phyloP scores from a whole-genome alignment of 371 early-diverging fungal genomes.

The Capniomyces stellatus region DNA sequence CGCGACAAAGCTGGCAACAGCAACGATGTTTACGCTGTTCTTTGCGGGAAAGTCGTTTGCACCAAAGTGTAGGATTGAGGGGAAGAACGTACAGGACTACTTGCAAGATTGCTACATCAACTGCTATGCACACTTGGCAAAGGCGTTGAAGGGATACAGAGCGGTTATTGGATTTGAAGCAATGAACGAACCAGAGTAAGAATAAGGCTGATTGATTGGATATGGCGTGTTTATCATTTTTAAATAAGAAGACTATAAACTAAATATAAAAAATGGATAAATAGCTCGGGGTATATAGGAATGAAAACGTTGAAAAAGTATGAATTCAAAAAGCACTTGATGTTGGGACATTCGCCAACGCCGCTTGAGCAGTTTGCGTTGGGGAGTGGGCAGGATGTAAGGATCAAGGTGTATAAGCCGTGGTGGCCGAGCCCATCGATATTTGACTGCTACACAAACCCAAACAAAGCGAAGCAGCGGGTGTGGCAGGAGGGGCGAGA shows the following conservation, averaged over 20 bases:
- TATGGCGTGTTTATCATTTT: too few relatives aligned
- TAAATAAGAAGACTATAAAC: too few relatives aligned
- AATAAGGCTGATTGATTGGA: too few relatives aligned
- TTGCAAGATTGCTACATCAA: slow-evolving; percentile 30
- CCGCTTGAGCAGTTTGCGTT: slow-evolving; percentile 39
- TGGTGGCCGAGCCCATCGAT: slow-evolving; percentile 37
- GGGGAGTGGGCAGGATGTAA: slow-evolving; percentile 33
- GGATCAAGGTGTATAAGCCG: slow-evolving; percentile 37
- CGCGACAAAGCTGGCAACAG: slow-evolving; percentile 54
- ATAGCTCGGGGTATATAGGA: slow-evolving; percentile 41
- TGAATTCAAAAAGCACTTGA: slow-evolving; percentile 26
- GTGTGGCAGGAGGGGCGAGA: slow-evolving; percentile 35
- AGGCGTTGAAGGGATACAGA: slow-evolving; percentile 4
- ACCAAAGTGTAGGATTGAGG: slow-evolving; percentile 32
- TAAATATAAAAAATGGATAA: too few relatives aligned
- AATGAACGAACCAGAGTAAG: slow-evolving; percentile 55
- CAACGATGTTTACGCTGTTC: slow-evolving; percentile 74
- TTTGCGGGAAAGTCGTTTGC: slow-evolving; percentile 62
- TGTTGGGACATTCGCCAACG: slow-evolving; percentile 41
- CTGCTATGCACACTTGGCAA: slow-evolving; percentile 34
- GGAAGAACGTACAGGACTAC: slow-evolving; percentile 33
- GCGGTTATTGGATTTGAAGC: slow-evolving; percentile 51
- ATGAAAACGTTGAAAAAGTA: slow-evolving; percentile 28
- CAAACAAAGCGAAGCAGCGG: slow-evolving; percentile 29
- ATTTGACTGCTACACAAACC: slow-evolving; percentile 11